Evolutionary conservation across 768 basidiomycete genomes (phyloP).

Genomic region (Naganishia randhawae): DNA sequence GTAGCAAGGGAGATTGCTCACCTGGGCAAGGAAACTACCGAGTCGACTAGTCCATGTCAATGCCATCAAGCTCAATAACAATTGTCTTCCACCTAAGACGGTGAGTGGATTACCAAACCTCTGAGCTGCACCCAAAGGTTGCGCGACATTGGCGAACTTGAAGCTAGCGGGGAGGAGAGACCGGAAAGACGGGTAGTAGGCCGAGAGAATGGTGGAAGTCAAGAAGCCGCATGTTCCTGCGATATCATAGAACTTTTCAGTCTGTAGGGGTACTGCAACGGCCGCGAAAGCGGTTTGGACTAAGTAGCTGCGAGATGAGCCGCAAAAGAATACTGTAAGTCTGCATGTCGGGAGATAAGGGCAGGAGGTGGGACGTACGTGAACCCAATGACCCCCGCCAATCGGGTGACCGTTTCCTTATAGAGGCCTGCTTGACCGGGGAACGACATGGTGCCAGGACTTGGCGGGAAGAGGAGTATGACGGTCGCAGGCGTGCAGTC

Average conservation of each 20-base stretch:
- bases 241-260: slow-evolving; percentile 65
- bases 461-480: too few relatives aligned
- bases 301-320: slow-evolving; percentile 34
- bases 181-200: slow-evolving; percentile 55
- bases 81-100: slow-evolving; percentile 53
- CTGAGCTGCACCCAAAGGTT: background rate
- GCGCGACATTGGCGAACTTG: slow-evolving; percentile 16
- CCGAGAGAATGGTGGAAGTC: slow-evolving; percentile 60
- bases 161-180: slow-evolving; percentile 9
- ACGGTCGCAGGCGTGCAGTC: background rate
- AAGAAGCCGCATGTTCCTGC: slow-evolving; percentile 66
- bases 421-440: slow-evolving; percentile 18
- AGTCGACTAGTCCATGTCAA: slow-evolving; percentile 64
- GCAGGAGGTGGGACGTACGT: slow-evolving; percentile 34
- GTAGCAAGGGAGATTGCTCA: slow-evolving; percentile 43
- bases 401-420: slow-evolving; percentile 29
- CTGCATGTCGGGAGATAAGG: background rate
- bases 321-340: background rate
- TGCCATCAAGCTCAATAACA: slow-evolving; percentile 60
- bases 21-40: slow-evolving; percentile 60
- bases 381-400: slow-evolving; percentile 44
- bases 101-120: slow-evolving; percentile 24
- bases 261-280: slow-evolving; percentile 64
- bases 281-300: slow-evolving; percentile 54
- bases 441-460: background rate